These are phyloP conservation scores for Trichoderma asperelloides DNA, from an alignment of 495 filamentous ascomycete genomes.

Conservation along the genomic window DNA sequence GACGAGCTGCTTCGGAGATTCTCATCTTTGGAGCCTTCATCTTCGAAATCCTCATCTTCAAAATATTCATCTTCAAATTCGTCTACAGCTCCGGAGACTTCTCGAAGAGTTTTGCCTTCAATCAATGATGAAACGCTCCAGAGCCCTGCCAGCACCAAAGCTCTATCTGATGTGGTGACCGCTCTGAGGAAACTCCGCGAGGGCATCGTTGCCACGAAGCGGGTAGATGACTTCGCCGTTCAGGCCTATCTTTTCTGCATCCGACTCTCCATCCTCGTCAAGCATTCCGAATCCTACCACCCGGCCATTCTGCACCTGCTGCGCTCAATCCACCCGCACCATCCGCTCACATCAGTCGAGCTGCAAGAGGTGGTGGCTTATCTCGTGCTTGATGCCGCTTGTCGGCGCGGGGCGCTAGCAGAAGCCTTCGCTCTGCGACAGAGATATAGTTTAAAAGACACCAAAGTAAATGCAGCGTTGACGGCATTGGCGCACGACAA, in stretches of 20 bases:
- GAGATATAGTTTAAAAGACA: slow-evolving; percentile 47
- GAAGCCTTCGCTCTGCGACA: slow-evolving; percentile 58
- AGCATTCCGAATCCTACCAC: slow-evolving; percentile 79
- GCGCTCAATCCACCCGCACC: slow-evolving; percentile 52
- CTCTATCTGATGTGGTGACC: slow-evolving; percentile 42
- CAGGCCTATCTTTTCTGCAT: slow-evolving; percentile 74
- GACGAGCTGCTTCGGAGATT: slow-evolving; percentile 67
- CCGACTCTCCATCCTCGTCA: slow-evolving; percentile 67
- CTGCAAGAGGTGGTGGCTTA: slow-evolving; percentile 71
- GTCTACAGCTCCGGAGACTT: slow-evolving; percentile 14
- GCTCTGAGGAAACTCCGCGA: slow-evolving; percentile 90
- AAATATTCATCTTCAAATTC: not conserved
- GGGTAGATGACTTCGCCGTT: slow-evolving; percentile 58
- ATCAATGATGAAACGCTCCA: not conserved
- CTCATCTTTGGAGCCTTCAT: slow-evolving; percentile 47
- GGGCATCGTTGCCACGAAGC: slow-evolving; percentile 65
- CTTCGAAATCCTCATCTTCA: no score
- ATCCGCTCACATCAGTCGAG: slow-evolving; percentile 57
- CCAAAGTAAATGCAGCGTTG: slow-evolving; percentile 57
- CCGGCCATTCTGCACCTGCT: slow-evolving; percentile 77
- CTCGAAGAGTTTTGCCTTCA: not conserved
- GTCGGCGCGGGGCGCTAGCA: slow-evolving; percentile 65
- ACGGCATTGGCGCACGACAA: slow-evolving; percentile 67
- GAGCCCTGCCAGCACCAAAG: slow-evolving; percentile 22
- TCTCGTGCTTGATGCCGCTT: slow-evolving; percentile 79